Base-by-base conservation (phyloP, 2,329 filamentous ascomycete genomes). In the Beauveria caledonica region DNA sequence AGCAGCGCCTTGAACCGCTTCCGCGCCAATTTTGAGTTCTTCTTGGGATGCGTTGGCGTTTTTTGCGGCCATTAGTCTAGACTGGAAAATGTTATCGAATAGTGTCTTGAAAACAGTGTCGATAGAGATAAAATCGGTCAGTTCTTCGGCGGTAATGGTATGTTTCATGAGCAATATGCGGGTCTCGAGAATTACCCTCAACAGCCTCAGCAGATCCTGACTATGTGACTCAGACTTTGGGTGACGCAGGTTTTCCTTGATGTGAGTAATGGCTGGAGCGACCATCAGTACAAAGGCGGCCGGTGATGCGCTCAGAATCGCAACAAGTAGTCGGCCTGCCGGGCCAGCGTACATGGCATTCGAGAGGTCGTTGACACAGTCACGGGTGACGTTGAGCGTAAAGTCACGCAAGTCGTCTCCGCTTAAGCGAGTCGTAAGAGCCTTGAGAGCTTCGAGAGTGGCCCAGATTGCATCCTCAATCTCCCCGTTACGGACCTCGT, bases 401-500 rank as follows among this genome's bases (percentile, higher is more conserved):
- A 83, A 84, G 21, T 74, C 72, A 39, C 73, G 71, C 8, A 82
- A 72, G 54, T 76, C 69, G 3, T 76, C 73, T 3, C 72, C 76
- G 10, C 76, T 73, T 3, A 85, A 72, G 51, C 75, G 73, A 9
- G 70, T 73, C 0, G 80, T 74, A 3, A 84, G 73, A 10, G 79
- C 74, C 39, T 78, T 76, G 57, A 86, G 76, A 3, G 82, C 80
- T 50, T 79, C 78, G 17, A 85, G 70, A 1, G 82, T 84, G 3
- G 78, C 78, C 67, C 82, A 79, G 15, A 85, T 80, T 1, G 78
- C 78, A 63, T 85, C 83, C 62, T 80, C 77, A 9, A 82, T 76
- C 62, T 86, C 83, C 13, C 83, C 83, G 58, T 85, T 84, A 39
- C 83, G 79, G 13, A 85, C 83, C 64, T 86, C 83, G 62, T 84